Evolutionary conservation across 352 stramenopile species (phyloP).

Genomic region (Globisporangium alternatum): DNA sequence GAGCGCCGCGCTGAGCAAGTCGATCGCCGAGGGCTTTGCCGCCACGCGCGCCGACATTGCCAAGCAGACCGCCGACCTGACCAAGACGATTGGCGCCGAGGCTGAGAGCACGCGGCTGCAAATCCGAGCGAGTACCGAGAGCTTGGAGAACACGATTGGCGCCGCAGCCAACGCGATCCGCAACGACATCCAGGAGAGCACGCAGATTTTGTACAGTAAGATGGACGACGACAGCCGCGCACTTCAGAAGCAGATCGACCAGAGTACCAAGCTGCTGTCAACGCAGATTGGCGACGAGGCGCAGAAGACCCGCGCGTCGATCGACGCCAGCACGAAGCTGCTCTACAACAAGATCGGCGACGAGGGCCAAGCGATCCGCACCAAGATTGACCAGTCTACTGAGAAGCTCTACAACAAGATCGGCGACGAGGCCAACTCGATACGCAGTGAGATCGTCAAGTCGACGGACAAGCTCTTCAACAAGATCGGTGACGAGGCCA

Average conservation of each 20-base stretch:
- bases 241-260: not conserved
- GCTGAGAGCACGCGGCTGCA: not conserved
- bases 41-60: not conserved
- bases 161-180: not conserved
- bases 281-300: constrained; percentile 3
- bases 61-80: no score
- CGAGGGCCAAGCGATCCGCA: constrained; percentile 4
- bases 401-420: constrained; percentile 17
- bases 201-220: not conserved
- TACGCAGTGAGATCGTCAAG: constrained; percentile 7
- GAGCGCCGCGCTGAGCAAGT: not conserved
- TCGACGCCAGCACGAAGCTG: not conserved
- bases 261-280: constrained; percentile 2
- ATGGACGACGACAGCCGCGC: not conserved
- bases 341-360: constrained; percentile 7
- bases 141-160: not conserved
- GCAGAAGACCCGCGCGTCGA: constrained; percentile 2
- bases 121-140: not conserved
- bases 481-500: constrained; percentile 7
- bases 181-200: constrained; percentile 4
- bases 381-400: not conserved
- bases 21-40: not conserved
- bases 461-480: constrained; percentile 13
- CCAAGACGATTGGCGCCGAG: no score
- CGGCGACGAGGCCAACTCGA: constrained; percentile 10